Evolutionary conservation across 805 yeast genomes (phyloP).

Genomic region (Yarrowia sp.): DNA sequence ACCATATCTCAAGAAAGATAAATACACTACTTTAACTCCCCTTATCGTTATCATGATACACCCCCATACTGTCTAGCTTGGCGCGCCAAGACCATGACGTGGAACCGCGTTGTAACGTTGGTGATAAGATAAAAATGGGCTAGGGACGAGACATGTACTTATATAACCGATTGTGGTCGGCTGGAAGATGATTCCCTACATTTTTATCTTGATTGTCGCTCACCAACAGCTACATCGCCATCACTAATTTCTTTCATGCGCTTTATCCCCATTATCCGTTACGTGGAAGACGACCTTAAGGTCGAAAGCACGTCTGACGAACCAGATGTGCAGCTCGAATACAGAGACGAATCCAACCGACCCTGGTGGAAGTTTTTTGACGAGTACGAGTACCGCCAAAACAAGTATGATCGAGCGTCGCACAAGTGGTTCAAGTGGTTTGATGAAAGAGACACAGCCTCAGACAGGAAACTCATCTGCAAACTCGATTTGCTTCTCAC

Average conservation of each 20-base stretch:
- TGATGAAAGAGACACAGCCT: slow-evolving; percentile 47
- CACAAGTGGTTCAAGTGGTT: slow-evolving; percentile 56
- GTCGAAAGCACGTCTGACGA: background rate
- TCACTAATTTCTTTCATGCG: background rate
- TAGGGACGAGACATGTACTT: too few species aligned
- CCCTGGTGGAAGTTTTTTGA: slow-evolving; percentile 39
- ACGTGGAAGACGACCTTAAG: background rate
- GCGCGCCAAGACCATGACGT: background rate
- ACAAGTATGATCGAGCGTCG: slow-evolving; percentile 30
- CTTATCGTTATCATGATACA: background rate
- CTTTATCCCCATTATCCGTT: background rate
- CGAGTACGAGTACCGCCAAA: slow-evolving; percentile 21
- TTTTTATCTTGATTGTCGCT: too few species aligned
- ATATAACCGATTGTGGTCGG: too few species aligned
- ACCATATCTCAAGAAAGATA: too few species aligned
- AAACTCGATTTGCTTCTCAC: slow-evolving; percentile 56
- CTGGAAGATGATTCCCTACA: too few species aligned
- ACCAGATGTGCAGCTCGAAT: background rate
- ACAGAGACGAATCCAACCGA: slow-evolving; percentile 33
- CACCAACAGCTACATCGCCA: background rate
- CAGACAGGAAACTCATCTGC: slow-evolving; percentile 44
- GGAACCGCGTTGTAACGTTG: background rate
- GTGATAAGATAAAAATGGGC: background rate
- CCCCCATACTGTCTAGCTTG: too few species aligned
- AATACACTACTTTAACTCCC: too few species aligned